Base-by-base conservation (phyloP, 345 rosid species). In the Eucalyptus rudis region DNA sequence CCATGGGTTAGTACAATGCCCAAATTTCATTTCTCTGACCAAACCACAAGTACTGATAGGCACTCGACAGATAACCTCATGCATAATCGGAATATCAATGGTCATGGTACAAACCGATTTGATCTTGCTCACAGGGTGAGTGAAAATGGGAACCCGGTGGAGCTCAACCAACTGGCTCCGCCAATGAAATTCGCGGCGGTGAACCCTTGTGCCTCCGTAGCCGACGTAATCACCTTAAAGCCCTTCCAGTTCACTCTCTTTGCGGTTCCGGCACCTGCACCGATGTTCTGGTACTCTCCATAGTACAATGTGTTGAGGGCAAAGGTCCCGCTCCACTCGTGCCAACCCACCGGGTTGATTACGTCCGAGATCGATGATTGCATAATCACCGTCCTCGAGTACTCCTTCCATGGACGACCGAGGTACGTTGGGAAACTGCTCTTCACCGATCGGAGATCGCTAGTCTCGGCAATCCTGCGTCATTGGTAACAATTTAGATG, bases 331-430 rank as follows among this genome's bases (percentile, higher is more conserved):
- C 24, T 87, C 99, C 99, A 97, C 90, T 95, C 97, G 56, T 89
- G 93, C 99, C 99, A 97, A 2, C 99, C 99, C 3, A 87, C 96
- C 0, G 97, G 91, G 59, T 93, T 87, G 33, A 97, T 95, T 90
- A 96, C 95, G 16, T 94, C 94, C 33, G 92, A 94, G 11, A 97
- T 96, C 15, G 85, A 8, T 6, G 98, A 91, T 36, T 96, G 99
- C 98, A 97, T 97, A 15, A 97, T 86, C 17, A 97, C 97, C 5
- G 99, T 97, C 90, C 98, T 93, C 4, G 99, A 96, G 86, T 96
- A 95, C 58, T 93, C 94, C 91, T 97, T 97, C 99, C 99, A 97
- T 10, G 99, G 99, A 12, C 99, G 89, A 1, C 99, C 99, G 3
- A 97, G 93, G 89, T 94, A 97, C 7, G 99, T 95, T 4, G 98